Base-by-base conservation (phyloP, 371 early-diverging fungal species). In the Zopfochytrium polystomum region DNA sequence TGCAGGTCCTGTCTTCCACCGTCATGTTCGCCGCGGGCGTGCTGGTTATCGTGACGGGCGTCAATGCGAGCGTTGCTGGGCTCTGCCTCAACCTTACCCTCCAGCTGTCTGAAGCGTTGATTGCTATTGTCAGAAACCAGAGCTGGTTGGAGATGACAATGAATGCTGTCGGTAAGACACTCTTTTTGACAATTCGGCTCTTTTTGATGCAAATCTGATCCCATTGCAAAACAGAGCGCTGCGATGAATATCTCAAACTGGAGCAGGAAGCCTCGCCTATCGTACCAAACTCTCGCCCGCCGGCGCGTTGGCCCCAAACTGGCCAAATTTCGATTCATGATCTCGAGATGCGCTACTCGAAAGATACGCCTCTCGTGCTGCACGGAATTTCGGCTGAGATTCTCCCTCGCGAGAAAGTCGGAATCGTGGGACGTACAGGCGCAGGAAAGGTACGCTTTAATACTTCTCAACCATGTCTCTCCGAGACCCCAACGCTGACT, bases 101-200 rank as follows among this genome's bases (percentile, higher is more conserved):
- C 43, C 69, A 72, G 42, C 82, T 90, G 55, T 82, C 87, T 0
- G 78, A 82, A 43, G 77, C 82, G 44, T 70, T 89, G 30, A 65
- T 87, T 47, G 87, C 88, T 85, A 65, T 85, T 15, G 85, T 92
- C 20, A 85, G 89, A 30, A 76, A 42, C 38, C 88, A 89, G 55
- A 85, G 89, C 20, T 67, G 79, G 54, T 81, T 88, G 62, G 93
- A 94, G 77, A 88, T 87, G 85, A 82, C 84, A 59, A 79, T 87
- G 82, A 87, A 88, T 75, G 81, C 56, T 78, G 47, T 62, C 15
- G 60, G 60, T 60, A 31, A 60, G 51, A 52, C 22, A 11, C 23
- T 9, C n/a, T 9, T 25, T 45, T 45, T 48, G 13, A 48, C 9
- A 9, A n/a, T 38, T n/a, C 11, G 22, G 7, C 11, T 13, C 31